Evolutionary conservation across 2,329 filamentous ascomycete species (phyloP), one percentile per base, ranked within the genome.

Genomic region (Elsinoe australis): DNA sequence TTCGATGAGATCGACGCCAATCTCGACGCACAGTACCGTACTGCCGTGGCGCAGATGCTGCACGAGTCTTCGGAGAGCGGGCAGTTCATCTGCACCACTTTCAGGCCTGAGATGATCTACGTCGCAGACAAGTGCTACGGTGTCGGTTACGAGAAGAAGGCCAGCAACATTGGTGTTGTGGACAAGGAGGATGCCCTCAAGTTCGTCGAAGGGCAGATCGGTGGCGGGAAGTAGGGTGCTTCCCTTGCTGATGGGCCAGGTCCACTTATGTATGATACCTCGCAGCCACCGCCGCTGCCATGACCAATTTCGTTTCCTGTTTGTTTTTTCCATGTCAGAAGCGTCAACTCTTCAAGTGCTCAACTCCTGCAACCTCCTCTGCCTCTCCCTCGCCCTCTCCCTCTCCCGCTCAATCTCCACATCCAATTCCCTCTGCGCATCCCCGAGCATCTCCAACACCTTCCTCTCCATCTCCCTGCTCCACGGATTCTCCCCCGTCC

Each of bases 1-100:
- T 98, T 98, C 59, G 92, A 98, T 65, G 92, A 98, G 68, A 95
- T 98, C 54, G 92, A 98, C 62, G 92, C 92, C 65, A 98, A 98
- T 64, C 78, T 98, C 18, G 92, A 98, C 64, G 89, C 92, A 1
- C 92, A 98, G 67, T 98, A 98, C 71, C 85, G 92, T 52, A 95
- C 92, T 1, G 90, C 92, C 1, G 92, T 98, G 8, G 92, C 92
- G 2, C 78, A 86, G 49, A 86, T 96, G 71, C 75, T 98, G 17
- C 75, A 90, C 61, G 76, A 71, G 57, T 61, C 63, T 39, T 64
- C 58, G 24, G 66, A 68, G 39, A 67, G 61, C 28, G 82, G 81
- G 0, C 83, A 98, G 65, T 98, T 98, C 64, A 98, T 98, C 66
- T 96, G 92, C 75, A 98, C 92, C 3, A 98, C 92, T 2, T 98